Base-by-base conservation (phyloP, 2,329 filamentous ascomycete species). In the Trichophyton benhamiae region DNA sequence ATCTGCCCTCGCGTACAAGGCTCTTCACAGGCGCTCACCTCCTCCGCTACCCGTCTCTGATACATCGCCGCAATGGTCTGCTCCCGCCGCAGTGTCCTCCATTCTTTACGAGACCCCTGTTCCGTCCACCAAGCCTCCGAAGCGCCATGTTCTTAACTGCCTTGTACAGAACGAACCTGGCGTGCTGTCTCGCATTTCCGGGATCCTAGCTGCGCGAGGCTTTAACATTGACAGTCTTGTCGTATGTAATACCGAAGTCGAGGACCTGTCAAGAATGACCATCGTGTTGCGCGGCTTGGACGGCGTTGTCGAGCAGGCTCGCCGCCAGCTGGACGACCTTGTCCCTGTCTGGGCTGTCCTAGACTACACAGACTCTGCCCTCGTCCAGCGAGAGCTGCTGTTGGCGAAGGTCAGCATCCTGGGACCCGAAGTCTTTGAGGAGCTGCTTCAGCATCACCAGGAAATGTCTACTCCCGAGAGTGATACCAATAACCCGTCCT, bases 211-310 rank as follows among this genome's bases (percentile, higher is more conserved):
- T 11, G 94, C 94, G 49, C 85, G 94, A 63, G 94, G 94, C 66
- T 99, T 99, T 85, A 99, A 99, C 80, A 99, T 99, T 71, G 94
- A 99, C 82, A 95, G 89, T 60, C 81, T 99, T 65, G 94, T 99
- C 61, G 94, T 99, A 64, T 99, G 94, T 80, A 94, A 89, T 76
- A 99, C 94, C 65, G 94, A 99, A 77, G 91, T 99, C 27, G 89
- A 92, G 69, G 94, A 99, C 71, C 82, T 99, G 60, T 96, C 90
- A 38, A 91, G 94, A 72, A 99, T 99, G 94, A 99, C 94, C 62
- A 97, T 99, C 71, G 94, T 99, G 66, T 82, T 99, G 59, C 91
- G 91, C 61, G 94, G 94, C 13, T 91, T 96, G 77, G 94, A 97
- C 70, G 91, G 90, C 58, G 64, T 65, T 17, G 91, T 99, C 30